Conservation (phyloP, 306 rosid species). For the Ochetophila trinervis region DNA sequence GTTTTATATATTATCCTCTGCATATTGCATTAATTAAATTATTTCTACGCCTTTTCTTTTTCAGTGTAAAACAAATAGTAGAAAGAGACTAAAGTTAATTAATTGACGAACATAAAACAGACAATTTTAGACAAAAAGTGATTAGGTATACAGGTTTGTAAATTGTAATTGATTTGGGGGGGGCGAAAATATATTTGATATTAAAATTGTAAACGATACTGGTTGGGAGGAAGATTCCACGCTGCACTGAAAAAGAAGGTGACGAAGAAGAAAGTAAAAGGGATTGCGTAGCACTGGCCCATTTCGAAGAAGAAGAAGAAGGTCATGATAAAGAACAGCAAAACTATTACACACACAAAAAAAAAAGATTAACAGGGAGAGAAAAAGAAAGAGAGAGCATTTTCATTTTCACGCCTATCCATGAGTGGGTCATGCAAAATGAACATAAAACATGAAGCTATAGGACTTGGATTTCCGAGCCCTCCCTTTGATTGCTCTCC, state of each 20-base stretch:
- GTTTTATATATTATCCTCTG: no score
- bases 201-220: no score
- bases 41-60: no score
- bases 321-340: constrained; percentile 29
- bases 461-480: constrained; percentile 57
- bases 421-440: constrained; percentile 32
- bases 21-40: no score
- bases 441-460: constrained; percentile 15
- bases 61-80: no score
- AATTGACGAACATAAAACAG: no score
- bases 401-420: constrained; percentile 27
- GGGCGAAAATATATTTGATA: no score
- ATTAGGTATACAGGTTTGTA: no score
- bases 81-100: no score
- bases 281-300: constrained; percentile 23
- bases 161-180: no score
- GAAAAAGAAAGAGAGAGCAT: constrained; percentile 5
- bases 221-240: not conserved
- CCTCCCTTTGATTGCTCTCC: constrained; percentile 26
- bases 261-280: constrained; percentile 27
- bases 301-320: constrained; percentile 34
- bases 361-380: not conserved
- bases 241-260: not conserved
- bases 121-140: no score
- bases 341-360: not conserved